Percentiles rank a stretch among this genome's conserved stretches.
phyloP scores from a whole-genome alignment of 805 yeast species.

The Candida sithepensis region DNA sequence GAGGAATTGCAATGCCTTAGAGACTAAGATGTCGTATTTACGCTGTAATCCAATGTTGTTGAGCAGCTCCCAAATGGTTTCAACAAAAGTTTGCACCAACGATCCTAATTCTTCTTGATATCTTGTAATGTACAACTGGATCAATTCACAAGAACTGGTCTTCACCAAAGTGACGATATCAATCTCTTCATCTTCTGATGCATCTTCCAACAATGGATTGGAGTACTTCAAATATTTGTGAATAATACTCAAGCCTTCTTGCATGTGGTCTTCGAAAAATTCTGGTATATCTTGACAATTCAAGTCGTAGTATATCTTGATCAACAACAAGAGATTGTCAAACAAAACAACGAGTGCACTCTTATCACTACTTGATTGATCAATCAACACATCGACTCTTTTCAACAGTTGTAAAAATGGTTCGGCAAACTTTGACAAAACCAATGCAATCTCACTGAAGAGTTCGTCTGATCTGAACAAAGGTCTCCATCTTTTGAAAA shows the following conservation, averaged over 20 bases:
- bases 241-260: slow-evolving; percentile 70
- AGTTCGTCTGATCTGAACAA: slow-evolving; percentile 86
- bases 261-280: slow-evolving; percentile 89
- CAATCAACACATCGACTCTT: slow-evolving; percentile 64
- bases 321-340: slow-evolving; percentile 65
- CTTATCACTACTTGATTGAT: slow-evolving; percentile 39
- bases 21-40: slow-evolving; percentile 81
- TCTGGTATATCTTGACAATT: slow-evolving; percentile 98
- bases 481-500: slow-evolving; percentile 96
- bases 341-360: slow-evolving; percentile 54
- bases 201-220: slow-evolving; percentile 51
- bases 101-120: slow-evolving; percentile 91
- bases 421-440: slow-evolving; percentile 72
- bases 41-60: slow-evolving; percentile 62
- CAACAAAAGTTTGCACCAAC: slow-evolving; percentile 71
- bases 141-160: slow-evolving; percentile 78
- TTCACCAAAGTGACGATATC: slow-evolving; percentile 70
- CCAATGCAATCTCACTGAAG: slow-evolving; percentile 82
- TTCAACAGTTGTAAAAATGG: slow-evolving; percentile 74
- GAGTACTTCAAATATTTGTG: slow-evolving; percentile 73
- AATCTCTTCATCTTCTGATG: slow-evolving; percentile 62
- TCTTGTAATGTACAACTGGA: slow-evolving; percentile 82
- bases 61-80: slow-evolving; percentile 76
- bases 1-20: slow-evolving; percentile 74
- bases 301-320: slow-evolving; percentile 86